These are phyloP conservation scores for Blastobotrys petasosporus DNA, from an alignment of 1,139 yeast species.

Conservation along the genomic window DNA sequence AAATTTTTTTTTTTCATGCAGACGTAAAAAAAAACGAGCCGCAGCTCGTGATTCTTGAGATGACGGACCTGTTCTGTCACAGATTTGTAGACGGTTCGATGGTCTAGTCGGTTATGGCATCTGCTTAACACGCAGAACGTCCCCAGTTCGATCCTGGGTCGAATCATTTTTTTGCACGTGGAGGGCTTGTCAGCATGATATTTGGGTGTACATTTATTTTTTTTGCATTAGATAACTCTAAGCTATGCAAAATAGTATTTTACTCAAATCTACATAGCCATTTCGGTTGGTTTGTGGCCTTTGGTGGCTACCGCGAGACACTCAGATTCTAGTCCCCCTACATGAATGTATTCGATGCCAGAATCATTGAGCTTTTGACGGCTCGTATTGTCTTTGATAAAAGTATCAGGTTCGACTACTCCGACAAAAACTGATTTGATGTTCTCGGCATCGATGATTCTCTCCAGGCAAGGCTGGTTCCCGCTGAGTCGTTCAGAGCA, in stretches of 20 bases:
- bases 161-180: constrained; percentile 47
- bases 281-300: constrained; percentile 46
- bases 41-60: no score
- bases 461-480: constrained; percentile 77
- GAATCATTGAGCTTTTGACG: constrained; percentile 44
- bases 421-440: constrained; percentile 85
- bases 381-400: constrained; percentile 74
- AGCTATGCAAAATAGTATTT: neutral
- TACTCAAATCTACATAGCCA: neutral
- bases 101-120: constrained; percentile 99
- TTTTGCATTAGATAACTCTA: neutral
- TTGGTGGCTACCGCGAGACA: constrained; percentile 66
- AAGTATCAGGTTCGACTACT: constrained; percentile 82
- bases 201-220: neutral
- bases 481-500: constrained; percentile 89
- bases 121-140: constrained; percentile 99
- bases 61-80: no score
- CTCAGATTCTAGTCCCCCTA: constrained; percentile 79
- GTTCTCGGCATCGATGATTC: constrained; percentile 52
- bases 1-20: no score
- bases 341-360: constrained; percentile 67
- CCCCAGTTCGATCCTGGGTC: constrained; percentile 99
- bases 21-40: no score
- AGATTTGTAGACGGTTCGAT: constrained; percentile 45
- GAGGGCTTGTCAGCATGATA: neutral